Conservation (phyloP, 345 rosid genomes). For the Isatis tinctoria region DNA sequence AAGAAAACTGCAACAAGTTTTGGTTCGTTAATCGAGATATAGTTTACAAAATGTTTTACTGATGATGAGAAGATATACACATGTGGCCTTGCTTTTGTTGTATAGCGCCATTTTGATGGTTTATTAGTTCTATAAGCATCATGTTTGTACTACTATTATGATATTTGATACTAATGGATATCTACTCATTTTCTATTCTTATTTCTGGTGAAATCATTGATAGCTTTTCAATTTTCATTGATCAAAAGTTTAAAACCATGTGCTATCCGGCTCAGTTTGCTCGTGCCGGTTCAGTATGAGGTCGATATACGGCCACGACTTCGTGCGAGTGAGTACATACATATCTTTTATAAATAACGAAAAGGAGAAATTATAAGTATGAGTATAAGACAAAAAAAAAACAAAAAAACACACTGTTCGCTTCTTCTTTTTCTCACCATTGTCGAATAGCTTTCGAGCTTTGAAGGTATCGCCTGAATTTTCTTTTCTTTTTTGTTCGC, state of each 20-base stretch:
- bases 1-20: constrained; percentile 3
- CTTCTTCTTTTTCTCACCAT: not conserved
- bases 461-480: constrained; percentile 7
- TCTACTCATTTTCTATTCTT: not conserved
- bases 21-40: not conserved
- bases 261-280: not conserved
- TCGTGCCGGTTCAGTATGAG: not conserved
- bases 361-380: not conserved
- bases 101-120: constrained; percentile 13
- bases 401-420: not conserved
- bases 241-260: not conserved
- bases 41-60: not conserved
- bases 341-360: not conserved
- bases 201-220: not conserved
- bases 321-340: not conserved
- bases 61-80: not conserved
- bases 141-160: not conserved
- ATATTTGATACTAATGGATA: not conserved
- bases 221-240: not conserved
- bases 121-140: not conserved
- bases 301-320: constrained; percentile 14
- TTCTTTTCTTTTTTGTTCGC: not conserved
- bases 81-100: constrained; percentile 16
- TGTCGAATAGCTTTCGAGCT: not conserved
- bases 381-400: not conserved